Conservation (phyloP, 176 grass and related monocot species). For the Aegilops umbellulata region DNA sequence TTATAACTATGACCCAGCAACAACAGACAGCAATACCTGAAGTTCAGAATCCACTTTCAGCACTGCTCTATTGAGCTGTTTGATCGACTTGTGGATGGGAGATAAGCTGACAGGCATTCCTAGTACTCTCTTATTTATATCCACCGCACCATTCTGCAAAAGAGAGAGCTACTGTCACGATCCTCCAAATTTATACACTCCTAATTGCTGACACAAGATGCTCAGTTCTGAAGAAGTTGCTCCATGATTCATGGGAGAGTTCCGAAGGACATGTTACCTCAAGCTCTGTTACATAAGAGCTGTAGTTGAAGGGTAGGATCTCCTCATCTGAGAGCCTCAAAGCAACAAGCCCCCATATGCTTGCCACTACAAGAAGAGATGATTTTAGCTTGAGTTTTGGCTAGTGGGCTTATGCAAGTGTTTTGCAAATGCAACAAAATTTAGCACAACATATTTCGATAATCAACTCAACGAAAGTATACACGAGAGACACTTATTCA, state of each 20-base stretch:
- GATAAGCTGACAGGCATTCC: slow-evolving; percentile 59
- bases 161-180: slow-evolving; percentile 16
- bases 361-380: slow-evolving; percentile 48
- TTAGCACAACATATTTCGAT: not conserved
- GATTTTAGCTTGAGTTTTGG: not conserved
- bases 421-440: not conserved
- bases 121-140: slow-evolving; percentile 32
- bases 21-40: slow-evolving; percentile 47
- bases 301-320: slow-evolving; percentile 88
- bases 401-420: not conserved
- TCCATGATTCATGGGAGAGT: not conserved
- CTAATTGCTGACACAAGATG: not conserved
- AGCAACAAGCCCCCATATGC: slow-evolving; percentile 85
- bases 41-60: slow-evolving; percentile 59
- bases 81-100: slow-evolving; percentile 71
- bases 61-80: slow-evolving; percentile 62
- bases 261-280: slow-evolving; percentile 46
- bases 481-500: not conserved
- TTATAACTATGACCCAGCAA: not conserved
- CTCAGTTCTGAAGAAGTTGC: not conserved
- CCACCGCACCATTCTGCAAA: slow-evolving; percentile 40
- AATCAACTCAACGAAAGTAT: not conserved
- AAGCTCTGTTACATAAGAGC: slow-evolving; percentile 60
- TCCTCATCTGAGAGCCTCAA: slow-evolving; percentile 82
- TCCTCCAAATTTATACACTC: slow-evolving; percentile 9